Evolutionary conservation across 306 rosid genomes (phyloP), one percentile per base, ranked within the genome.

Genomic region (Fragaria vesca): DNA sequence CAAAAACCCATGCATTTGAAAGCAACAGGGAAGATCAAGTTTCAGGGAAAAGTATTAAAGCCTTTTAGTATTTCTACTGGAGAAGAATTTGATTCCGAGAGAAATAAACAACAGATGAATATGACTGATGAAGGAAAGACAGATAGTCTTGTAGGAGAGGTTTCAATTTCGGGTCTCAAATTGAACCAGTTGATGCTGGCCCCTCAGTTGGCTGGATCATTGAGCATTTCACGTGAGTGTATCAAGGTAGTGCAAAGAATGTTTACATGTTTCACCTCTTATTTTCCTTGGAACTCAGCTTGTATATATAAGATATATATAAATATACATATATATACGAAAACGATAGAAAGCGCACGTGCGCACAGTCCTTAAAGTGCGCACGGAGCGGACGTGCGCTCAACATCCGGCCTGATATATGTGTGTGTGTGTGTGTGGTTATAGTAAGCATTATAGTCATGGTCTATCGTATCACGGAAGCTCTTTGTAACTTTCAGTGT

Each of bases 161-260:
- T 91, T 87, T 83, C 82, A 51, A 88, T 95, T 69, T 87, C 97
- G 32, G 95, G 90, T 89, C 91, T 95, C 86, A 95, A 91, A 85
- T 75, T 95, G 84, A 92, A 95, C 81, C 98, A 95, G 80, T 82
- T 95, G 84, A 86, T 88, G 90, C 91, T 95, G 82, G 97, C 94
- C 26, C 97, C 97, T 85, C 93, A 92, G 75, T 75, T 92, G 78
- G 87, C 87, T 67, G 98, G 98, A 63, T 71, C 70, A 52, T 81
- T 95, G 84, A 91, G 89, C 78, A 71, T 91, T 81, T 89, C 97
- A 74, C 84, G 82, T 0, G 85, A 88, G 77, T 58, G 57, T 81
- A 81, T 95, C 89, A 92, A 95, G 97, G 98, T 92, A 80, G 75
- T 51, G 74, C 74, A 76, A 62, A 61, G 67, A 45, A 66, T 24